A percentile compares a stretch with the other conserved stretches of the same genome.
Conservation (phyloP, 2,329 filamentous ascomycete species). For the Lomentospora prolificans region DNA sequence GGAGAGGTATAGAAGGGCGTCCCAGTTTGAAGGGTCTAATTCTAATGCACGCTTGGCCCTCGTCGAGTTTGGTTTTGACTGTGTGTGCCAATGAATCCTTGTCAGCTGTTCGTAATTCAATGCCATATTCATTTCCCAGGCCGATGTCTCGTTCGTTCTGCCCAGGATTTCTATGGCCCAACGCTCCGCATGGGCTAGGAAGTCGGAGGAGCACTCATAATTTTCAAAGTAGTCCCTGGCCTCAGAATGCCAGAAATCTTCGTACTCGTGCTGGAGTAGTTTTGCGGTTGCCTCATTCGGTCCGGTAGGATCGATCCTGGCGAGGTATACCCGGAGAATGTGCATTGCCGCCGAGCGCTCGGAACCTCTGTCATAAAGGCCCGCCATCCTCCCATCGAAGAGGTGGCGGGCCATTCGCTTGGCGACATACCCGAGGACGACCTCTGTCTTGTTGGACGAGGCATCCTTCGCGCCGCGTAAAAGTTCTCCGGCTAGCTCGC, state of each 20-base stretch:
- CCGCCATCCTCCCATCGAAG: not conserved
- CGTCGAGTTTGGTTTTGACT: not conserved
- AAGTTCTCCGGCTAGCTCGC: not conserved
- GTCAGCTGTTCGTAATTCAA: not conserved
- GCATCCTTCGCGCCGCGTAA: not conserved
- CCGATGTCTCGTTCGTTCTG: not conserved
- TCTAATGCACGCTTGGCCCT: not conserved
- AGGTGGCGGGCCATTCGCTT: not conserved
- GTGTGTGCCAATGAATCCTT: not conserved
- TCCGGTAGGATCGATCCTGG: not conserved
- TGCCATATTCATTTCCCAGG: not conserved
- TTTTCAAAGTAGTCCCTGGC: not conserved
- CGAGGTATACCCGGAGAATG: not conserved
- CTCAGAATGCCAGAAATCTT: not conserved
- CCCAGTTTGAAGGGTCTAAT: not conserved
- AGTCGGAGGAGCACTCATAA: not conserved
- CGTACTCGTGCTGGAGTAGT: not conserved
- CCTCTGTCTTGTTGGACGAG: not conserved
- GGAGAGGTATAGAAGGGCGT: not conserved
- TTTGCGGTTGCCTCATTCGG: not conserved
- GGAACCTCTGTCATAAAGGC: not conserved
- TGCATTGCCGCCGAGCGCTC: not conserved
- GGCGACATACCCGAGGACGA: not conserved
- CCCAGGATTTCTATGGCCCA: not conserved
- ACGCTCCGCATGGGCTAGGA: not conserved